phyloP scores from a whole-genome alignment of 306 rosid genomes.

The Begonia loranthoides region DNA sequence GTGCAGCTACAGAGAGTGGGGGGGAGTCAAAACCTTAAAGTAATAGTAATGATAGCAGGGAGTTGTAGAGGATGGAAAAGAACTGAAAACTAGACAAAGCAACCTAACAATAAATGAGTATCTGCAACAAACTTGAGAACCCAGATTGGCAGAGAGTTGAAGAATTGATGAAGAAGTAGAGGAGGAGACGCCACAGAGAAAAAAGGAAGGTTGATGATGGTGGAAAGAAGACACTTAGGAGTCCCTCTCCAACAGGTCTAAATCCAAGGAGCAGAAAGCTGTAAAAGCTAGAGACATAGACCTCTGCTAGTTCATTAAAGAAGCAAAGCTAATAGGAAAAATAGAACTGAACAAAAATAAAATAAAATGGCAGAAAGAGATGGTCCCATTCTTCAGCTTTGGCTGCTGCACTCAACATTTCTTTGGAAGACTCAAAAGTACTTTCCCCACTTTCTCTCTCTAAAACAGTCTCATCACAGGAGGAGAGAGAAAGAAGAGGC shows the following conservation, averaged over 20 bases:
- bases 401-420: conserved; percentile 40
- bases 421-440: conserved; percentile 61
- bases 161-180: conserved; percentile 8
- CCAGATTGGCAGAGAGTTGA: conserved; percentile 16
- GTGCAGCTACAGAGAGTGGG: too few species aligned
- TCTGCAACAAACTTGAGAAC: conserved; percentile 17
- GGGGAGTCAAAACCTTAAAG: too few species aligned
- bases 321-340: conserved; percentile 38
- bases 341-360: conserved; percentile 11
- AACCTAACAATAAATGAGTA: conserved; percentile 8
- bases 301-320: conserved; percentile 41
- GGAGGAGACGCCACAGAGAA: not conserved
- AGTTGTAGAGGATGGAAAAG: not conserved
- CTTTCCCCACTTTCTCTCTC: conserved; percentile 11
- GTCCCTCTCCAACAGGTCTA: conserved; percentile 23
- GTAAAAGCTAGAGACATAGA: conserved; percentile 34
- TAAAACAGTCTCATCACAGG: conserved; percentile 26
- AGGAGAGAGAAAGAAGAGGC: not conserved
- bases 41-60: not conserved
- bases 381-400: conserved; percentile 69
- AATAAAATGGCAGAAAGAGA: conserved; percentile 34
- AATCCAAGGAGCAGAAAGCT: conserved; percentile 39
- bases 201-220: conserved; percentile 11
- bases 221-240: conserved; percentile 8
- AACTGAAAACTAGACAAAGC: conserved; percentile 17